A percentile compares a stretch with the other conserved stretches of the same genome.
Evolutionary conservation across 352 stramenopile genomes (phyloP).

Genomic region (Pythium volutum): DNA sequence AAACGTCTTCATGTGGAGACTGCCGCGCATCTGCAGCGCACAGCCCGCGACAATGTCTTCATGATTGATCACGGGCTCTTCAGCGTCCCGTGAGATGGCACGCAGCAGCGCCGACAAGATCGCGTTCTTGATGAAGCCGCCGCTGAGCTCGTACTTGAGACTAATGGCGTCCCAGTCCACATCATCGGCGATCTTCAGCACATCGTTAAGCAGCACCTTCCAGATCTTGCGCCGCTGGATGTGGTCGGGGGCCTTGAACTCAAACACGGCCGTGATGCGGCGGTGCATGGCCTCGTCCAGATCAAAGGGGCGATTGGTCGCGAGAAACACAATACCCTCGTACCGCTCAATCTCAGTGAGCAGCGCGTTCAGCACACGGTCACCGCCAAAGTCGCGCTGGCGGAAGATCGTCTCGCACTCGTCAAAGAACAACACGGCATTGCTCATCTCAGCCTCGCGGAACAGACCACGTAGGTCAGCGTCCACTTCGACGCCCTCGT

Average conservation of each 20-base stretch:
- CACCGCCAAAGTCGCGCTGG: conserved; percentile 74
- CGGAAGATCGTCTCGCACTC: conserved; percentile 89
- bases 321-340: conserved; percentile 87
- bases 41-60: conserved; percentile 77
- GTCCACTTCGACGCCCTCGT: conserved; percentile 72
- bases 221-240: conserved; percentile 84
- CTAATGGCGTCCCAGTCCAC: conserved; percentile 84
- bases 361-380: conserved; percentile 78
- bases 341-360: conserved; percentile 88
- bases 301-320: conserved; percentile 87
- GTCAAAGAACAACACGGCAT: conserved; percentile 89
- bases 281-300: conserved; percentile 90
- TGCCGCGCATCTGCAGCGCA: conserved; percentile 85
- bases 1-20: conserved; percentile 88
- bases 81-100: conserved; percentile 58
- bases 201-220: conserved; percentile 60
- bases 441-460: conserved; percentile 87
- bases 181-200: conserved; percentile 49
- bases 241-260: conserved; percentile 85
- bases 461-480: conserved; percentile 82
- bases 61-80: conserved; percentile 66
- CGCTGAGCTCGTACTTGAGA: conserved; percentile 87
- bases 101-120: conserved; percentile 82
- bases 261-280: conserved; percentile 86
- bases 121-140: conserved; percentile 91